Percentiles rank a stretch among this genome's conserved stretches.
Conservation (phyloP, 768 basidiomycete genomes). For the Asterophora lycoperdoides region DNA sequence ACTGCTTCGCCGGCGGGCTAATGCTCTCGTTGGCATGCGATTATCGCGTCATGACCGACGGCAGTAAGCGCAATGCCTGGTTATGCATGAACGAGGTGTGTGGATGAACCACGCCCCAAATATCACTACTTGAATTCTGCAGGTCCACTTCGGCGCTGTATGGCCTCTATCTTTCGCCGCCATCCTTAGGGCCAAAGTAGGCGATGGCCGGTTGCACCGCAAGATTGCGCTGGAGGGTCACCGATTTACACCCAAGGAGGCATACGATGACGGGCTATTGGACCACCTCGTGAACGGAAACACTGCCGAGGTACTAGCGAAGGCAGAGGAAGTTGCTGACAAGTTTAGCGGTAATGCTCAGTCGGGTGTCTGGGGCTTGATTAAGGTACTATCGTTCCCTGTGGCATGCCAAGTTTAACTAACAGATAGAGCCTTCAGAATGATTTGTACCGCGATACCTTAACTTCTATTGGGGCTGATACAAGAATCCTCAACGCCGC, state of each 20-base stretch:
- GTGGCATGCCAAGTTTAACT: conserved; percentile 2
- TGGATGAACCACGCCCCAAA: not conserved
- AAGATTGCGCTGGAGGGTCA: conserved; percentile 79
- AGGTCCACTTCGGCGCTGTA: conserved; percentile 81
- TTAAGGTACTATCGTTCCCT: conserved; percentile 46
- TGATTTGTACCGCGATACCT: conserved; percentile 52
- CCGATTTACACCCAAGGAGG: conserved; percentile 71
- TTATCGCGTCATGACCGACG: conserved; percentile 86
- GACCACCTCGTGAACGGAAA: conserved; percentile 66
- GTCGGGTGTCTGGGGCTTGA: conserved; percentile 66
- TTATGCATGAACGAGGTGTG: conserved; percentile 89
- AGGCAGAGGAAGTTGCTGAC: conserved; percentile 61
- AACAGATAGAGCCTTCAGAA: conserved; percentile 29
- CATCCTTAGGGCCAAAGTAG: conserved; percentile 61
- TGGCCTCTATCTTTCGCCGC: conserved; percentile 72
- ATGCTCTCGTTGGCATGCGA: conserved; percentile 80
- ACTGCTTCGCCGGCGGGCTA: conserved; percentile 82
- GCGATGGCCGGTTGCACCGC: conserved; percentile 53
- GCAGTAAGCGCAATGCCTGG: conserved; percentile 74
- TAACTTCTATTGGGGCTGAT: conserved; percentile 41
- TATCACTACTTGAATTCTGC: not conserved
- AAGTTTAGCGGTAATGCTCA: conserved; percentile 46
- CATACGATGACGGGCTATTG: conserved; percentile 59
- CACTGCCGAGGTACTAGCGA: conserved; percentile 54
- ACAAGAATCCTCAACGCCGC: conserved; percentile 28